Evolutionary conservation across 208 protist species (phyloP).

Genomic region (Giardia muris): DNA sequence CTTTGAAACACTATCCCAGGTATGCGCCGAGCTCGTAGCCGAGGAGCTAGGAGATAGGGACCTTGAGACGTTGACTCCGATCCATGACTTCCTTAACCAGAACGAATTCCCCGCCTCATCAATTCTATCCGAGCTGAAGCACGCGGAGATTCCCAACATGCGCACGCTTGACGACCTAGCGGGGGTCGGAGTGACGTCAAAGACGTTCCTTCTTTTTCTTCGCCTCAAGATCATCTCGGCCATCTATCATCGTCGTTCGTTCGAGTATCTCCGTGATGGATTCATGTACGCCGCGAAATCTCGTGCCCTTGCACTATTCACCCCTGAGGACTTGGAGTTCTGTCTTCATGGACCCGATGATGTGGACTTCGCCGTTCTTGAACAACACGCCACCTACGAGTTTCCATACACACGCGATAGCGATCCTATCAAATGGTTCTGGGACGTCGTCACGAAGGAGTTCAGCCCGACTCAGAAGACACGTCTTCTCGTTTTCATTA

Average conservation of each 20-base stretch:
- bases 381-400: constrained; percentile 51
- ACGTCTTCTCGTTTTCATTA: constrained; percentile 51
- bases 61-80: not conserved
- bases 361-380: constrained; percentile 55
- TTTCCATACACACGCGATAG: constrained; percentile 40
- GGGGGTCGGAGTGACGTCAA: constrained; percentile 42
- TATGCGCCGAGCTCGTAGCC: not conserved
- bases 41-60: not conserved
- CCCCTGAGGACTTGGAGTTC: constrained; percentile 53
- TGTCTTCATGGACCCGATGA: constrained; percentile 51
- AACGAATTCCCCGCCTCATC: not conserved
- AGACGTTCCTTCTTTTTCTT: constrained; percentile 56
- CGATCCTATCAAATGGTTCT: constrained; percentile 32
- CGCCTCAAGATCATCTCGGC: constrained; percentile 50
- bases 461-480: constrained; percentile 43
- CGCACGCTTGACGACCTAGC: not conserved
- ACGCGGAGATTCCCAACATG: not conserved
- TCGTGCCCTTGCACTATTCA: constrained; percentile 44
- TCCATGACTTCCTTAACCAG: not conserved
- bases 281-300: not conserved
- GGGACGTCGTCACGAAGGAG: constrained; percentile 39
- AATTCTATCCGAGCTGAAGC: not conserved
- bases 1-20: not conserved
- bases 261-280: constrained; percentile 10
- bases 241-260: constrained; percentile 43